These are phyloP conservation scores for Fraxinus sp. DNA, from an alignment of 305 asterid species.

Conservation along the genomic window DNA sequence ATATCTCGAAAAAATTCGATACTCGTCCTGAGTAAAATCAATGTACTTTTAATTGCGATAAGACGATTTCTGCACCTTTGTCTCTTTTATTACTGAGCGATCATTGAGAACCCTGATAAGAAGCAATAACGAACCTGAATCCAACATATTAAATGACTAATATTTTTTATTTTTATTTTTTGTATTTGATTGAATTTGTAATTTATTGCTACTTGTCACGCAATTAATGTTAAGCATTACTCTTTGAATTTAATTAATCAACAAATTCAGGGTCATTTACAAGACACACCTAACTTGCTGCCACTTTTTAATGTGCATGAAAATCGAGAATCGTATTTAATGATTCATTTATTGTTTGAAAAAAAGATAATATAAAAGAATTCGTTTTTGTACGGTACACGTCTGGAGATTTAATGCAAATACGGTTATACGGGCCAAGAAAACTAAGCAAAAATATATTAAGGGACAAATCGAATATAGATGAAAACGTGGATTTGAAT, in stretches of 20 bases:
- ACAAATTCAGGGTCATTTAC: neutral
- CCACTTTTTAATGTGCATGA: neutral
- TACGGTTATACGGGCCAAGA: neutral
- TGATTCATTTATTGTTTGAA: neutral
- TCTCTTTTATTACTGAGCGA: neutral
- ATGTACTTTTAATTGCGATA: neutral
- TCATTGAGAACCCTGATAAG: neutral
- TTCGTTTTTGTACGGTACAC: neutral
- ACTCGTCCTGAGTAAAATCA: neutral
- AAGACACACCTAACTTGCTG: neutral
- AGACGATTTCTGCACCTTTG: fast-evolving
- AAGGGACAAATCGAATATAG: neutral
- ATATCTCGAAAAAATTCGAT: neutral
- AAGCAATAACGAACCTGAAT: neutral
- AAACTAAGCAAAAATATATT: neutral
- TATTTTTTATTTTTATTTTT: too few relatives aligned
- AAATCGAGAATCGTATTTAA: neutral
- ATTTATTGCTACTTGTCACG: too few relatives aligned
- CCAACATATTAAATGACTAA: neutral
- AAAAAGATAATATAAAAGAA: neutral
- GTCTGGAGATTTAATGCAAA: neutral
- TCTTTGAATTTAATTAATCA: neutral
- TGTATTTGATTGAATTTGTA: too few relatives aligned
- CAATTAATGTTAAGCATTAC: too few relatives aligned
- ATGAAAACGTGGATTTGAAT: neutral